Evolutionary conservation across 257 asterid genomes (phyloP).

Genomic region (Marsdenia floribunda): DNA sequence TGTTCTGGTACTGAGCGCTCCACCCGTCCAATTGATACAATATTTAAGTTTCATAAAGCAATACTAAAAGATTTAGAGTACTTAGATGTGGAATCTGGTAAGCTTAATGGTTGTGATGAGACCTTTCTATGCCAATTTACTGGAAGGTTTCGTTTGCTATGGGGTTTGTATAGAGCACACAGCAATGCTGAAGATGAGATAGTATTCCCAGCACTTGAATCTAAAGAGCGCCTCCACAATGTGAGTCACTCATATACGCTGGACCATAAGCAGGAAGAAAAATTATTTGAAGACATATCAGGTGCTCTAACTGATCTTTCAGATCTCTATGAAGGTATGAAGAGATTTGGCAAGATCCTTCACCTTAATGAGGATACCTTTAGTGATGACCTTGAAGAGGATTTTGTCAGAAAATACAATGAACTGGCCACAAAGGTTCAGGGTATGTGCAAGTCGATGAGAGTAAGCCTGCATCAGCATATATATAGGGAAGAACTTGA

Average conservation of each 20-base stretch:
- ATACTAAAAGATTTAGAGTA: slow-evolving; percentile 47
- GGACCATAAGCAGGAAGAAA: slow-evolving; percentile 50
- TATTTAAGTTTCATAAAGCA: slow-evolving; percentile 46
- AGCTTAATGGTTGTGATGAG: slow-evolving; percentile 33
- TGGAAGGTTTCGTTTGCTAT: slow-evolving; percentile 41
- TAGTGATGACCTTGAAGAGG: slow-evolving; percentile 10
- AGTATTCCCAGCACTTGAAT: slow-evolving; percentile 49
- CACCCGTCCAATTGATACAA: slow-evolving; percentile 45
- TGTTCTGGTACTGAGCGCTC: slow-evolving; percentile 18
- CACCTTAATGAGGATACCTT: slow-evolving; percentile 4
- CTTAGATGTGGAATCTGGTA: slow-evolving; percentile 45
- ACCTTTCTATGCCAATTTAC: slow-evolving; percentile 38
- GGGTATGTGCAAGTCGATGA: slow-evolving; percentile 48
- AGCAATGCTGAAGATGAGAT: slow-evolving; percentile 48
- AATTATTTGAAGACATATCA: slow-evolving; percentile 37
- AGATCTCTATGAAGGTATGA: slow-evolving; percentile 25
- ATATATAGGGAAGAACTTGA: slow-evolving; percentile 48
- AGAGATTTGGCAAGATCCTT: slow-evolving; percentile 8
- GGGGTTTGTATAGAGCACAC: slow-evolving; percentile 47
- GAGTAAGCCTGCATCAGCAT: slow-evolving; percentile 46
- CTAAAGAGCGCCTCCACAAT: slow-evolving; percentile 43
- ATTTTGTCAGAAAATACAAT: slow-evolving; percentile 24
- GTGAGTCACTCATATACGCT: slow-evolving; percentile 45
- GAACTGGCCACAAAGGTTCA: slow-evolving; percentile 45
- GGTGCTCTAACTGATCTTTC: slow-evolving; percentile 35